Conservation (phyloP, 768 basidiomycete species). For the Boletus subparvulus region DNA sequence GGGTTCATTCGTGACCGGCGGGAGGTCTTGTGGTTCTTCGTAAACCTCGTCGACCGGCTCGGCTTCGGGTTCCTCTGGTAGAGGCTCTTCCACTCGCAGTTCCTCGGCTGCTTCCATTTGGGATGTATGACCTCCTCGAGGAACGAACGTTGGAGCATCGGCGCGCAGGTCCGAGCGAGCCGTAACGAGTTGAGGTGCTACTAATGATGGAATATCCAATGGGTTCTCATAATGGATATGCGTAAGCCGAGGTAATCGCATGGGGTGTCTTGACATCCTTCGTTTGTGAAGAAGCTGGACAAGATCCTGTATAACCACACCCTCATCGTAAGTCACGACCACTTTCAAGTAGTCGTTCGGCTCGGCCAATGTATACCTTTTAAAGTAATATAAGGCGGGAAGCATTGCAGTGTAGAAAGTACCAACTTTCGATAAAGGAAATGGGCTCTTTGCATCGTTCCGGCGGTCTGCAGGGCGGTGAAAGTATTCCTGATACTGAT, state of each 20-base stretch:
- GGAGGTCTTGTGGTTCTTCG: conserved; percentile 12
- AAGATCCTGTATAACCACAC: conserved; percentile 13
- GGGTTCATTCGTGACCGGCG: conserved; percentile 13
- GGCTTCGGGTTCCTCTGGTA: not conserved
- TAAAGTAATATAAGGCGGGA: not conserved
- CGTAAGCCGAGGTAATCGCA: conserved; percentile 23
- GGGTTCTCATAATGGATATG: conserved; percentile 31
- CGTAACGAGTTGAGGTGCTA: conserved; percentile 18
- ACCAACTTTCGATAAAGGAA: conserved; percentile 1
- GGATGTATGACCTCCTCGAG: not conserved
- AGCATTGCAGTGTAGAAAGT: not conserved
- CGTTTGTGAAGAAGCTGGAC: conserved; percentile 23
- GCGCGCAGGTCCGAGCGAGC: conserved; percentile 14
- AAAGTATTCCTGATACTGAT: conserved; percentile 8
- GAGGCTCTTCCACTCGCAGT: not conserved
- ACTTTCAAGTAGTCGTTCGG: conserved; percentile 12
- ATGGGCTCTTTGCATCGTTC: not conserved
- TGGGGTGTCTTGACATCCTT: not conserved
- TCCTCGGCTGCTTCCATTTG: not conserved
- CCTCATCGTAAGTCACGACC: conserved; percentile 5
- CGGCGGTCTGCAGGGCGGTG: not conserved
- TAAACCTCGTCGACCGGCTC: conserved; percentile 9
- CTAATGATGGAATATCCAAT: conserved; percentile 32
- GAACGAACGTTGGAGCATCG: conserved; percentile 18
- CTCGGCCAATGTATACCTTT: not conserved